Base-by-base conservation (phyloP, 2,329 filamentous ascomycete species). In the Ceratocystiopsis minuta region DNA sequence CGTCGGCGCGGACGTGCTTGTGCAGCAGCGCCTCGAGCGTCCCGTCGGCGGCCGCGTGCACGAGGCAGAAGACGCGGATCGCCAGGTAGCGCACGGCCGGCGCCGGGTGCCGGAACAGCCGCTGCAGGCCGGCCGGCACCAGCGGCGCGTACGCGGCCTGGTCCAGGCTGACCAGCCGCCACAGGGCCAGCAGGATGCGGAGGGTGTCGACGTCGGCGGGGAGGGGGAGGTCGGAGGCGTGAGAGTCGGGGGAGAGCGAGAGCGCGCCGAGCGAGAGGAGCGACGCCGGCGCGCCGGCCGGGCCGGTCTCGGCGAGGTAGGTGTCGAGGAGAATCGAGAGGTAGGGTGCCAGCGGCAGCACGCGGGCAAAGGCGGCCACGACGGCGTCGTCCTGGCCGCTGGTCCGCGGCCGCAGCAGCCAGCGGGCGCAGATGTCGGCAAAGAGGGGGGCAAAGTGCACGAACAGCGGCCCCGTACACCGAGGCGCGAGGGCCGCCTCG, bases 271-370 rank as follows among this genome's bases (percentile, higher is more conserved):
- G 43, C 13, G 41, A 38, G 16, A 41, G 41, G 1, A 45, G 36
- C 15, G 36, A 11, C 9, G 17, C 11, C 14, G 4, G 11, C 31
- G 14, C 5, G 13, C 18, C n/a, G n/a, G n/a, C 16, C 17, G 13
- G 16, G 33, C 11, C 20, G 20, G 42, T 47, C 37, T 56, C 54
- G 43, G 51, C 52, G 46, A 63, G 54, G 51, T 61, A 61, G 43
- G 49, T 51, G 50, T 78, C 71, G 47, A 84, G 70, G 56, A 86
- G 83, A 45, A 76, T 71, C 41, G 78, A 75, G 36, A 96, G 66
- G 55, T 88, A 75, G 40, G 85, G 81, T 49, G 82, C 81, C 64
- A 90, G 78, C 16, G 85, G 83, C 51, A 95, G 58, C 48, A 94
- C 68, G 53, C 81, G 72, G 46, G 82, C 80, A 61, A 94, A 81